Conservation (phyloP, 108 stramenopile genomes). For the Nitzschia inconspicua region DNA sequence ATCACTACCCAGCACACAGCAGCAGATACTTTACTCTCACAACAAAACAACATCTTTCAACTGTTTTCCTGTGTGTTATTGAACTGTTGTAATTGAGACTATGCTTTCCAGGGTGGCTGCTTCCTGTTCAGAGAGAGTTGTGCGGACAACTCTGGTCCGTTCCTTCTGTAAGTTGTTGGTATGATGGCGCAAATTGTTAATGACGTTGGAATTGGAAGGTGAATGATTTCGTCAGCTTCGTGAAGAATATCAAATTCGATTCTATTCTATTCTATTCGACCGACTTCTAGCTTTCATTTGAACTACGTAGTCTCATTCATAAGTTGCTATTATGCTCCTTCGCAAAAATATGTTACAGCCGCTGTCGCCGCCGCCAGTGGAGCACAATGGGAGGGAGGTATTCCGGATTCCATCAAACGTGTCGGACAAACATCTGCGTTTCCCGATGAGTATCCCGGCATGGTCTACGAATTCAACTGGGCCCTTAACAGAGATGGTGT, state of each 20-base stretch:
- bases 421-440: constrained; percentile 57
- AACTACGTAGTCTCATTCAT: too few species aligned
- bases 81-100: not conserved
- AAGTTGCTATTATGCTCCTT: not conserved
- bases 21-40: too few species aligned
- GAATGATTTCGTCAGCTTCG: not conserved
- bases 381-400: constrained; percentile 28
- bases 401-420: constrained; percentile 66
- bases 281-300: too few species aligned
- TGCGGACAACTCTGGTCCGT: constrained; percentile 16
- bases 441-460: constrained; percentile 86
- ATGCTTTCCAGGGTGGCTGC: constrained; percentile 3
- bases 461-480: constrained; percentile 89
- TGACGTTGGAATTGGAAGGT: constrained; percentile 11
- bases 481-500: constrained; percentile 83
- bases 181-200: not conserved
- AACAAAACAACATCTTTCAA: too few species aligned
- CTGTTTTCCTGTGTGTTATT: too few species aligned
- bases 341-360: not conserved
- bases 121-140: constrained; percentile 14
- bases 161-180: constrained; percentile 21
- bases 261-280: not conserved
- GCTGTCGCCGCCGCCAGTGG: constrained; percentile 4
- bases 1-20: too few species aligned
- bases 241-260: not conserved